phyloP scores from a whole-genome alignment of 2,329 filamentous ascomycete genomes.

The Ophiostoma ips region DNA sequence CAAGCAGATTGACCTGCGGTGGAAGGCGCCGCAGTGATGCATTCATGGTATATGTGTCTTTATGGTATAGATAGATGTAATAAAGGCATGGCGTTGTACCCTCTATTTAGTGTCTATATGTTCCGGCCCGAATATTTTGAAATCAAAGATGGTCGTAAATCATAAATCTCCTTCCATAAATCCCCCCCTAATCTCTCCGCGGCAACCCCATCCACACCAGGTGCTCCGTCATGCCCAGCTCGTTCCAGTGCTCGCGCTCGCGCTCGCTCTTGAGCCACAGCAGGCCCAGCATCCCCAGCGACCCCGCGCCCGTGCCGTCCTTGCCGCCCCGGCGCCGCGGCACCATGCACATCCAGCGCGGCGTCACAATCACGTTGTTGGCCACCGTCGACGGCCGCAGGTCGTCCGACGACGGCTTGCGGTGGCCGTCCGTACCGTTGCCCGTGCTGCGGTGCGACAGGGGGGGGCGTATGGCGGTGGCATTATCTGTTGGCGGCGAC shows the following conservation, averaged over 20 bases:
- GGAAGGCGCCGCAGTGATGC: conserved; percentile 29
- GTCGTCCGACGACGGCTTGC: conserved; percentile 8
- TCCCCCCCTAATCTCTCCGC: background rate
- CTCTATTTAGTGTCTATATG: background rate
- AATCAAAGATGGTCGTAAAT: background rate
- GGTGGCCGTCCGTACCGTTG: conserved; percentile 1
- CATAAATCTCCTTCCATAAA: background rate
- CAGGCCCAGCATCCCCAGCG: conserved; percentile 23
- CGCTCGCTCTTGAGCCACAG: conserved; percentile 17
- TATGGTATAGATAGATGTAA: background rate
- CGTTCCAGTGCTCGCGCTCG: conserved; percentile 17
- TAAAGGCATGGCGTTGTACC: too few relatives aligned
- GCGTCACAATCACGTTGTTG: conserved; percentile 23
- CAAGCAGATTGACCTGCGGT: conserved; percentile 55
- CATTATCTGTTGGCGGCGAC: background rate
- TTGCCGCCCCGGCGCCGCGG: conserved; percentile 18
- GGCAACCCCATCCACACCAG: conserved; percentile 15
- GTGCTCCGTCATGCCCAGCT: conserved; percentile 15
- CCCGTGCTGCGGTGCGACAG: conserved; percentile 1
- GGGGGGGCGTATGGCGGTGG: background rate
- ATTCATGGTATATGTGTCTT: background rate
- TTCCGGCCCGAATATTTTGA: too few relatives aligned
- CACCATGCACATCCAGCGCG: conserved; percentile 21
- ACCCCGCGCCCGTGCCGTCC: conserved; percentile 19
- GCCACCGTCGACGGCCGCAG: conserved; percentile 3